A percentile compares a stretch with the other conserved stretches of the same genome.
phyloP scores from a whole-genome alignment of 2,329 filamentous ascomycete species.

The Fusarium sp. region DNA sequence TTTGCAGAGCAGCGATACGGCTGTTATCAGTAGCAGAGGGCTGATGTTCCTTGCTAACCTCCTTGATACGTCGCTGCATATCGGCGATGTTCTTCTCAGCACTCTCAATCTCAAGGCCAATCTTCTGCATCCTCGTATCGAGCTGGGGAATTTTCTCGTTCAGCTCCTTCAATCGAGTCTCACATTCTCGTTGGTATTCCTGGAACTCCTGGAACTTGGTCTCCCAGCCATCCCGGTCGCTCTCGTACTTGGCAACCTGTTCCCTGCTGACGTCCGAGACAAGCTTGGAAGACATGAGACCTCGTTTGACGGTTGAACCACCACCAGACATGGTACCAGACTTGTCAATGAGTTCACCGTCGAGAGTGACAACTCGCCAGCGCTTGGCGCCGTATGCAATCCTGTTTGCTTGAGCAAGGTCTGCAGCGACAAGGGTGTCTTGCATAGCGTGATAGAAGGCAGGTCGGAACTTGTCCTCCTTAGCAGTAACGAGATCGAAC shows the following conservation, averaged over 20 bases:
- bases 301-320: constrained; percentile 88
- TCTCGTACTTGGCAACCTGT: constrained; percentile 86
- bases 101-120: constrained; percentile 88
- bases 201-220: constrained; percentile 86
- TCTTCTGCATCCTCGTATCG: constrained; percentile 92
- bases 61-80: constrained; percentile 84
- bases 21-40: constrained; percentile 83
- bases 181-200: constrained; percentile 83
- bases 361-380: constrained; percentile 96
- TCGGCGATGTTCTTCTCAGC: constrained; percentile 86
- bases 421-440: constrained; percentile 91
- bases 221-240: constrained; percentile 86
- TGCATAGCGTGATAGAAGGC: constrained; percentile 97
- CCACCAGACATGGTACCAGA: constrained; percentile 99
- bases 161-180: constrained; percentile 76
- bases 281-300: constrained; percentile 96
- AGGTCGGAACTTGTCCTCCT: constrained; percentile 85
- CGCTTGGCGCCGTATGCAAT: constrained; percentile 94
- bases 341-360: constrained; percentile 95
- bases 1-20: constrained; percentile 77
- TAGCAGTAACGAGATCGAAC: constrained; percentile 91
- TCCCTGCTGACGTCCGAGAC: constrained; percentile 89
- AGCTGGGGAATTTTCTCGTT: constrained; percentile 83
- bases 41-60: constrained; percentile 83
- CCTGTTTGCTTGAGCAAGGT: constrained; percentile 94